These are phyloP conservation scores for Fistulifera pelliculosa DNA, from an alignment of 108 stramenopile genomes.

Conservation along the genomic window DNA sequence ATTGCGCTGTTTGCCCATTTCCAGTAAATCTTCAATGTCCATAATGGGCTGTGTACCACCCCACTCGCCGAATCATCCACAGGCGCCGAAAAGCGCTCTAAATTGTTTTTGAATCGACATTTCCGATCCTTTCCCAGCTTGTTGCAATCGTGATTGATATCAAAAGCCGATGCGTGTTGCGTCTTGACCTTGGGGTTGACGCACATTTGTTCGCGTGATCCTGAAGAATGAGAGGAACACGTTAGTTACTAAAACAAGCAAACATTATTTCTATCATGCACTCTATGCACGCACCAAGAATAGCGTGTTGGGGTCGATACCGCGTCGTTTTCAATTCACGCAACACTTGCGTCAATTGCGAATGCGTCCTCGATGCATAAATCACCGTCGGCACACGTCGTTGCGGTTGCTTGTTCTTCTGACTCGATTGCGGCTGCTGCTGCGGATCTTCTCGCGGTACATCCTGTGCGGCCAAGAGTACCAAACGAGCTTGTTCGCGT, in stretches of 20 bases:
- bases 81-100: conserved; percentile 49
- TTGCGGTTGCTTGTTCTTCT: conserved; percentile 5
- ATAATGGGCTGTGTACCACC: conserved; percentile 57
- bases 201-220: conserved; percentile 94
- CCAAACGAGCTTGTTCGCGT: conserved; percentile 37
- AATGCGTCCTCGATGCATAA: conserved; percentile 96
- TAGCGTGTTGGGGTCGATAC: conserved; percentile 87
- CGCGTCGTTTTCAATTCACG: conserved; percentile 85
- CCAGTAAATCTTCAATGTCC: conserved; percentile 95
- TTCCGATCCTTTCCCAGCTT: conserved; percentile 72
- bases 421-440: neutral
- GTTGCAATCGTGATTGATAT: conserved; percentile 80
- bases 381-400: conserved; percentile 69
- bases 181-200: conserved; percentile 88
- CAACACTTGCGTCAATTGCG: conserved; percentile 94
- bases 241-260: too few species aligned
- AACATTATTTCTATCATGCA: too few species aligned
- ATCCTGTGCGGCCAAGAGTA: neutral
- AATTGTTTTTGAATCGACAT: conserved; percentile 63
- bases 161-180: conserved; percentile 22
- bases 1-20: conserved; percentile 58
- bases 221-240: too few species aligned
- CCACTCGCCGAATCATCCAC: conserved; percentile 22
- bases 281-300: conserved; percentile 77
- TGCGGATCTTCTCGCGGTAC: neutral